Evolutionary conservation across 768 basidiomycete species (phyloP).

Genomic region (Daedaleopsis sinensis): DNA sequence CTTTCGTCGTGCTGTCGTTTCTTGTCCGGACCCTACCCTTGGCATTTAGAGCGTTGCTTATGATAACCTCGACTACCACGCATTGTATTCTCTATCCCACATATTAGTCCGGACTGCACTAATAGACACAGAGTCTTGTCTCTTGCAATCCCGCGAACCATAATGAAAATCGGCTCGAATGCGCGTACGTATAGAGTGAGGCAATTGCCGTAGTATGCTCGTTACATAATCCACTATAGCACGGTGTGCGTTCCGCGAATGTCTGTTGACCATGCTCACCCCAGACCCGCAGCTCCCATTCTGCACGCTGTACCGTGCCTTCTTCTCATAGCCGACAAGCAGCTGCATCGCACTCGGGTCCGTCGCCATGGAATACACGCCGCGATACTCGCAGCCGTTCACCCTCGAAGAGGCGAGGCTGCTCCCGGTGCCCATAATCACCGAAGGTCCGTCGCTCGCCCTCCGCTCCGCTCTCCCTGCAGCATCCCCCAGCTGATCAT

Average conservation of each 20-base stretch:
- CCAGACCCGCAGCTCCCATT: neutral
- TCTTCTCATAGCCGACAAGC: neutral
- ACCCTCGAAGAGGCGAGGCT: slow-evolving; percentile 62
- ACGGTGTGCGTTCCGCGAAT: neutral
- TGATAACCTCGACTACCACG: slow-evolving; percentile 7
- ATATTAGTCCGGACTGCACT: slow-evolving; percentile 17
- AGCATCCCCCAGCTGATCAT: neutral
- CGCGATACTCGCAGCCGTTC: slow-evolving; percentile 76
- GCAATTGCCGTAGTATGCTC: slow-evolving; percentile 5
- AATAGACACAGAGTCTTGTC: slow-evolving; percentile 3
- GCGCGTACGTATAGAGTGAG: neutral
- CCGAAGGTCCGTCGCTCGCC: slow-evolving; percentile 55
- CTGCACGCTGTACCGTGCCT: neutral
- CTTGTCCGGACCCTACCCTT: slow-evolving; percentile 10
- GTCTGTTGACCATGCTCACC: neutral
- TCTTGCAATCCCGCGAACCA: neutral
- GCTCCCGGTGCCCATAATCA: slow-evolving; percentile 68
- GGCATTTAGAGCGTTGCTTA: slow-evolving; percentile 10
- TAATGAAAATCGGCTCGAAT: neutral
- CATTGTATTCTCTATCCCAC: slow-evolving; percentile 26
- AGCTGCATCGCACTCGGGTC: neutral
- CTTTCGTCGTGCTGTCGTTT: slow-evolving; percentile 18
- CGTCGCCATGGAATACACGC: slow-evolving; percentile 60
- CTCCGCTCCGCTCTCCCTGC: neutral
- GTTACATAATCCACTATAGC: slow-evolving; percentile 18